Evolutionary conservation across 2,329 filamentous ascomycete species (phyloP), one percentile per base, ranked within the genome.

Genomic region (Karstenula rhodostoma): DNA sequence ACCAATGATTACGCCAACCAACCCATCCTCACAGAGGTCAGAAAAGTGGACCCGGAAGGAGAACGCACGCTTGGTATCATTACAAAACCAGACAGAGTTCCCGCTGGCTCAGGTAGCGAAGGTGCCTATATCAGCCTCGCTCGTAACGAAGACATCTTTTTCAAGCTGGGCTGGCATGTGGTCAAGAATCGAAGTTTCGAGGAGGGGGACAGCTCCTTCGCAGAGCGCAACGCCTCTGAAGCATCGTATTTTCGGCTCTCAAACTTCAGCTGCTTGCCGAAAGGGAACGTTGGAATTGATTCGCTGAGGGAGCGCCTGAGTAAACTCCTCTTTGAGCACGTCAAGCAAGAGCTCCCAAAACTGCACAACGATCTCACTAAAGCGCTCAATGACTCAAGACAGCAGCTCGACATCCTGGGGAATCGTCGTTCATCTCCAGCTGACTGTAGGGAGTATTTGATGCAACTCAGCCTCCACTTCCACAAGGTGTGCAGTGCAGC

Each of bases 11-110:
- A 72, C 15, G 74, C 74, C 3, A 79, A 77, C 23, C 80, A 83
- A 61, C 61, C 60, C 0, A 75, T 82, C 10, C 68, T 81, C 5
- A 64, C 72, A 3, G 56, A 60, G 1, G 54, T 64, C 22, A 40
- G 35, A 27, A 17, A 53, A 25, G 19, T 44, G 13, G 63, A 66
- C n/a, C 56, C 51, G n/a, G 37, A 2, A 1, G 54, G 43, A 1
- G 40, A 61, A 2, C 74, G 80, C 0, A 82, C 79, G 1, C 65
- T 83, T 15, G 80, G 80, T 0, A 78, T 83, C 49, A 79, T 82
- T 57, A 83, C 79, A 6, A 82, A 81, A 51, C 78, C 78, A 10
- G 81, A 83, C 63, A 67, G 53, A 1, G 53, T 79, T 5, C 58
- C 67, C 23, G 42, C 43, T 8, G 73, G 70, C 1, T 75, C 73